phyloP scores from a whole-genome alignment of 179 eudicot species.

The Amaranthus tricolor region DNA sequence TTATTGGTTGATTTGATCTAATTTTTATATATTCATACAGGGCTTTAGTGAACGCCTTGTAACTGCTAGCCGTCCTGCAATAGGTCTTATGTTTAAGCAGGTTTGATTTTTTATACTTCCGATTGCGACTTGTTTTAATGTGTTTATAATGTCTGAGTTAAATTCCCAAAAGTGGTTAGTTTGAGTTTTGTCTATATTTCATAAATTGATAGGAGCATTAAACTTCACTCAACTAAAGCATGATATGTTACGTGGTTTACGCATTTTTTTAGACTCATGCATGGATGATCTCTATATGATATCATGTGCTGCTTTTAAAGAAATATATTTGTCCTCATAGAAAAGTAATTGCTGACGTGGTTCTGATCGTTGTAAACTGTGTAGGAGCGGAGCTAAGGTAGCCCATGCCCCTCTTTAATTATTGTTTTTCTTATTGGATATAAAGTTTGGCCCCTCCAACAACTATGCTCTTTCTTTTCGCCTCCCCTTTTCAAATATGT shows the following conservation, averaged over 20 bases:
- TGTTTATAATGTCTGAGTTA: background rate
- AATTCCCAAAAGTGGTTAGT: background rate
- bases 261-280: background rate
- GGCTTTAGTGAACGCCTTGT: slow-evolving; percentile 98
- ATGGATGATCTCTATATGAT: background rate
- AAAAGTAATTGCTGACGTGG: too few species aligned
- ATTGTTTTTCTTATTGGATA: too few species aligned
- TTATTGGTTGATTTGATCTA: slow-evolving; percentile 8
- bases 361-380: too few species aligned
- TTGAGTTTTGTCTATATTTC: background rate
- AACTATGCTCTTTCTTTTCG: background rate
- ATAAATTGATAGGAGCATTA: too few species aligned
- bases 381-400: too few species aligned
- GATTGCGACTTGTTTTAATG: background rate
- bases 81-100: slow-evolving; percentile 97
- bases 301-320: background rate
- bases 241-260: background rate
- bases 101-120: slow-evolving; percentile 37
- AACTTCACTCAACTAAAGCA: background rate
- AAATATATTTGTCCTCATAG: background rate
- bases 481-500: background rate
- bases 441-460: too few species aligned
- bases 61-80: slow-evolving; percentile 85
- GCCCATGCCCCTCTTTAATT: too few species aligned
- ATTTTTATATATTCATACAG: slow-evolving; percentile 35